Base-by-base conservation (phyloP, 1,284 basidiomycete species). In the Malassezia arunalokei region DNA sequence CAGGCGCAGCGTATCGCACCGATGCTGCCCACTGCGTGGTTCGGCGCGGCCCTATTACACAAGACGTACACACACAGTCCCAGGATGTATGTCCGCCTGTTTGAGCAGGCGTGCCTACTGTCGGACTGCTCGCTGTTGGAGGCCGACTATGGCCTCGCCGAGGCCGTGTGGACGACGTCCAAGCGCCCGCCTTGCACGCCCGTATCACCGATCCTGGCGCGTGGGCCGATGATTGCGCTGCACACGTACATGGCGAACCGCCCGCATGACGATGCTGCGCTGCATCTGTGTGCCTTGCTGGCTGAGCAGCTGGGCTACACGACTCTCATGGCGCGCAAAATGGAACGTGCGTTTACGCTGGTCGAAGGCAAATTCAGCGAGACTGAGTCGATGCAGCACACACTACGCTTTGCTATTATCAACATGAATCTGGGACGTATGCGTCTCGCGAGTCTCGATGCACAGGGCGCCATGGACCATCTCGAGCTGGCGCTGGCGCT, bases 1-100 rank as follows among this genome's bases (percentile, higher is more conserved):
- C 83, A 83, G 58, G 87, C 91, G 12, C 92, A 96, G 71, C 84
- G 84, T 9, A 78, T 91, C 17, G 89, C 96, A 75, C 88, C 94
- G 2, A 92, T 96, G 65, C 85, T 83, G 74, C 80, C 85, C 0
- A 73, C 83, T 28, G 83, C 89, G n/a, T 98, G 94, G 94, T 79
- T 94, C 12, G 94, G 91, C 0, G 90, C 92, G 71, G 89, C 84
- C 5, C 75, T 94, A 38, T 78, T 95, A 17, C 44, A 50, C 28
- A 88, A 89, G 14, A 79, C 79, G 12, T 73, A 76, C 39, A 82
- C 84, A 53, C 82, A 81, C 0, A 81, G 86, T 57, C 68, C 79
- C 7, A 69, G 74, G 12, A 83, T 87, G 51, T 83, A 86, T 0
- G 76, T 78, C 15, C 78, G 82, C 7, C 75, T 96, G 43, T 82